Evolutionary conservation across 2,329 filamentous ascomycete genomes (phyloP), one percentile per base, ranked within the genome.

Genomic region (Chaetomium sp.): DNA sequence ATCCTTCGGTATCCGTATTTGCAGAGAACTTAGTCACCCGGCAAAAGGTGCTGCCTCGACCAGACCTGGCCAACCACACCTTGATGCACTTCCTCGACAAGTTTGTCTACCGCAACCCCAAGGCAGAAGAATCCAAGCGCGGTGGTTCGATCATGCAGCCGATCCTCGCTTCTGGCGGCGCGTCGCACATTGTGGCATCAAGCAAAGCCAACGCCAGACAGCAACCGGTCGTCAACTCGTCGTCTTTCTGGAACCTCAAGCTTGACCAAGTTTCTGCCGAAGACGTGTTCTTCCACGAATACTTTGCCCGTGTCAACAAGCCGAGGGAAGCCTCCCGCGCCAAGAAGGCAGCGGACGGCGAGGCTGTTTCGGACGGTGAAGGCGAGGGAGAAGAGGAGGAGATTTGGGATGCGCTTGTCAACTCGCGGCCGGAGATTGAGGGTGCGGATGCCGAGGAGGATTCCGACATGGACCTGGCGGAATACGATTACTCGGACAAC

Each of bases 121-220:
- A 97, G 82, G 81, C 87, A 4, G 85, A 84, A 19, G 82, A 86
- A 59, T 77, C 81, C 35, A 82, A 86, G 33, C 90, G 91, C 68
- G 96, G 96, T 57, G 84, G 86, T 31, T 97, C 93, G 29, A 96
- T 99, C 77, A 99, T 99, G 95, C 95, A 99, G 77, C 95, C 96
- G 47, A 86, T 97, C 27, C 77, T 80, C 38, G 80, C 79, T 21
- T 75, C 78, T 57, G 82, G 81, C 67, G 80, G 82, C 60, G 78
- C 85, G 66, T 84, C 84, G 69, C 85, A 82, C 72, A 83, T 81
- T 67, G 85, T 81, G 76, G 83, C 82, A 50, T 83, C 82, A 57
- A 86, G 80, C 75, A 87, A 81, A 68, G 71, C 78, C 19, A 77
- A 76, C 19, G 64, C 70, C 38, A 77, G 74, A 72, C 74, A 55